phyloP scores from a whole-genome alignment of 192 early-diverging fungal genomes.

The Coemansia sp. region DNA sequence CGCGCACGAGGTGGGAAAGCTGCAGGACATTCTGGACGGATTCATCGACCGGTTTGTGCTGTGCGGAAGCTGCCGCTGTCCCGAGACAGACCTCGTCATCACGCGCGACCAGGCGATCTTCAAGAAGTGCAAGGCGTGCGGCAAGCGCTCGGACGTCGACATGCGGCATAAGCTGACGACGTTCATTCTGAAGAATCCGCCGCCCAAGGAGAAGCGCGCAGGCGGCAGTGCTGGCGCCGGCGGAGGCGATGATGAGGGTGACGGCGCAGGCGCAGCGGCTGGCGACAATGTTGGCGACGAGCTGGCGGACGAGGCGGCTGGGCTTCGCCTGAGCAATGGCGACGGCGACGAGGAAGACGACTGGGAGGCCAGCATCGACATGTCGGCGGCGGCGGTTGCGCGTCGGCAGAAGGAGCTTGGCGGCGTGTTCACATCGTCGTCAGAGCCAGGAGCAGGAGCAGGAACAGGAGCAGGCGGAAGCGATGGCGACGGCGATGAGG shows the following conservation, averaged over 20 bases:
- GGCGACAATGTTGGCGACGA: constrained; percentile 70
- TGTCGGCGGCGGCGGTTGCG: constrained; percentile 74
- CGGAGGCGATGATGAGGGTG: constrained; percentile 43
- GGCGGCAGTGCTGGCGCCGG: constrained; percentile 58
- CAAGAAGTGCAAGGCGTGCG: constrained; percentile 91
- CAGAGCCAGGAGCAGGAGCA: constrained; percentile 61
- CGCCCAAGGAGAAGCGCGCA: constrained; percentile 52
- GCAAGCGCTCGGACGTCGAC: constrained; percentile 76
- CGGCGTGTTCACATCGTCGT: constrained; percentile 40
- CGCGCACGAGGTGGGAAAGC: constrained; percentile 81
- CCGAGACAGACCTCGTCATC: constrained; percentile 91
- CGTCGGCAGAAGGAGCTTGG: constrained; percentile 70
- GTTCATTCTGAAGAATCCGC: constrained; percentile 93
- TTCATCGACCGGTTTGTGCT: constrained; percentile 97
- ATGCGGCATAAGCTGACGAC: constrained; percentile 87
- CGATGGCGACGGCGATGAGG: constrained; percentile 53
- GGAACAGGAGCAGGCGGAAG: constrained; percentile 69
- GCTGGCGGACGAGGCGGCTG: constrained; percentile 69
- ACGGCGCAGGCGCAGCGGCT: constrained; percentile 49
- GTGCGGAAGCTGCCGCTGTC: constrained; percentile 89
- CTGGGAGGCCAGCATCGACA: constrained; percentile 75
- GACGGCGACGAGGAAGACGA: constrained; percentile 63
- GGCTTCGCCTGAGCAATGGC: constrained; percentile 54
- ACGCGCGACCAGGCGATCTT: constrained; percentile 62
- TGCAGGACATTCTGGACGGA: constrained; percentile 80